These are phyloP conservation scores for Leishmania martiniquensis DNA, from an alignment of 208 protist species.

Conservation along the genomic window DNA sequence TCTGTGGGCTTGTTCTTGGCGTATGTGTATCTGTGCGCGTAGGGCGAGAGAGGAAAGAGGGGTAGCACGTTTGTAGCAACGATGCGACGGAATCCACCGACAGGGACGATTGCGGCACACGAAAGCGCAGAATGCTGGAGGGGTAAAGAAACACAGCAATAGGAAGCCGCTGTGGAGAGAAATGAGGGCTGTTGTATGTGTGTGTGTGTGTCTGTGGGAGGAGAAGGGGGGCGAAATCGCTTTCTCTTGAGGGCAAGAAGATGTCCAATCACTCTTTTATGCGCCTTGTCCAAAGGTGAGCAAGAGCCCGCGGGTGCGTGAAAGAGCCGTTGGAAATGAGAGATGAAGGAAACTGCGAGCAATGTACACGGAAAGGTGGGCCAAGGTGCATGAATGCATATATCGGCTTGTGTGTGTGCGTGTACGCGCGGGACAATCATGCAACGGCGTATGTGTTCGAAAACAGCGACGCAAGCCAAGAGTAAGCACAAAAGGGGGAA, in stretches of 20 bases:
- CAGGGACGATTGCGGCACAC: not conserved
- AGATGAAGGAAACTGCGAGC: too few species aligned
- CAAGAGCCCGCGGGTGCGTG: not conserved
- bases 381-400: too few species aligned
- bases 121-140: not conserved
- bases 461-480: too few species aligned
- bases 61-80: too few species aligned
- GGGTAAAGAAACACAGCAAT: not conserved
- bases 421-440: too few species aligned
- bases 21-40: not conserved
- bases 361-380: too few species aligned
- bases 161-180: not conserved
- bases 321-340: not conserved
- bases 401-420: too few species aligned
- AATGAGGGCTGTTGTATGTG: not conserved
- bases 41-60: not conserved
- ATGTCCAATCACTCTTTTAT: too few species aligned
- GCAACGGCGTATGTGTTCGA: too few species aligned
- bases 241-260: too few species aligned
- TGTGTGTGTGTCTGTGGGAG: not conserved
- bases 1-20: not conserved
- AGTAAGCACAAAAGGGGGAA: too few species aligned
- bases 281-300: not conserved
- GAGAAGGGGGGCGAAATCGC: not conserved
- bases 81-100: not conserved